These are phyloP conservation scores for Gracilaria caudata DNA, from an alignment of 23 red algal species.

Conservation along the genomic window DNA sequence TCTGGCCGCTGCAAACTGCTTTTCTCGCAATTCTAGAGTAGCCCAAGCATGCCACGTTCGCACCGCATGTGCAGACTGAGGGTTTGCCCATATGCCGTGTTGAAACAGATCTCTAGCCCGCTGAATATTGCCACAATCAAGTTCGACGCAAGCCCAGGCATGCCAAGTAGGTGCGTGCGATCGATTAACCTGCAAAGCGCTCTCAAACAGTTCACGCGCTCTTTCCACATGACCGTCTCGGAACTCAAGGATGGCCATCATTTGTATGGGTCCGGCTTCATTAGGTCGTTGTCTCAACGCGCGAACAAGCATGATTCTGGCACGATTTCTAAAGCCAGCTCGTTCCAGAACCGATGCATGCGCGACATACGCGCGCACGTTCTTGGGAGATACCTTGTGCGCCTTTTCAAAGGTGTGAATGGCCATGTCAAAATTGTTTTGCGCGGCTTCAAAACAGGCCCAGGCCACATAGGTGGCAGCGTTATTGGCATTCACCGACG, in stretches of 20 bases:
- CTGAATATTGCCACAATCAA: slow-evolving; percentile 24
- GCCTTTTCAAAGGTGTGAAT: slow-evolving; percentile 68
- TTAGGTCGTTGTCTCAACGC: slow-evolving; percentile 51
- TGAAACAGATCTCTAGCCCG: slow-evolving; percentile 79
- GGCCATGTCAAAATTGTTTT: slow-evolving; percentile 50
- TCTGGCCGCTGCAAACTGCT: slow-evolving; percentile 7
- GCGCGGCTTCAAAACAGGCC: slow-evolving; percentile 61
- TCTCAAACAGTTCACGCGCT: slow-evolving; percentile 30
- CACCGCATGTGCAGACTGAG: slow-evolving; percentile 38
- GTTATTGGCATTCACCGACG: slow-evolving; percentile 67
- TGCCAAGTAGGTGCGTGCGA: slow-evolving; percentile 33
- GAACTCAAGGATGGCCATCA: slow-evolving; percentile 50
- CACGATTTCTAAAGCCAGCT: slow-evolving; percentile 31
- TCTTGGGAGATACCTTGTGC: slow-evolving; percentile 46
- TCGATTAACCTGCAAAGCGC: slow-evolving; percentile 5
- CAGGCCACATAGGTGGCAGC: slow-evolving; percentile 75
- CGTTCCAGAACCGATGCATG: slow-evolving; percentile 47
- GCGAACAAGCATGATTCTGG: slow-evolving; percentile 36
- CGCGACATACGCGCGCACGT: slow-evolving; percentile 59
- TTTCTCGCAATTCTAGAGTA: slow-evolving; percentile 17
- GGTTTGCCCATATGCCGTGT: slow-evolving; percentile 37
- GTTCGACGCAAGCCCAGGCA: slow-evolving; percentile 77
- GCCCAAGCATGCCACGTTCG: slow-evolving; percentile 64
- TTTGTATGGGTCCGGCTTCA: slow-evolving; percentile 28
- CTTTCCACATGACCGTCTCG: slow-evolving; percentile 21